Percentiles rank a stretch among this genome's conserved stretches.
phyloP scores from a whole-genome alignment of 108 stramenopile species.

The Bacterosira constricta region DNA sequence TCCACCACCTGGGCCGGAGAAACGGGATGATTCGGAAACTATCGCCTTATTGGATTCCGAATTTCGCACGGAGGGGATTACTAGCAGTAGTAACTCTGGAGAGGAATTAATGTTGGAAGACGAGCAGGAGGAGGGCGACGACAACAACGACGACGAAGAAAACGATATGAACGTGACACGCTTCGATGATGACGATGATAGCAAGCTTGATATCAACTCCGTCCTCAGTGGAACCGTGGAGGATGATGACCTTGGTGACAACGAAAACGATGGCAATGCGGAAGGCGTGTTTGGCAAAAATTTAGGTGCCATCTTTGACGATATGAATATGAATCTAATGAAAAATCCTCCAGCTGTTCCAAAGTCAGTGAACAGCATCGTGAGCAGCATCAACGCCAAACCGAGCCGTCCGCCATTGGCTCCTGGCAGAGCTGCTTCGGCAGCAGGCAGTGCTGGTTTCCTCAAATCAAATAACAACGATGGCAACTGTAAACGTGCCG shows the following conservation, averaged over 20 bases:
- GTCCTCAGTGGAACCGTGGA: slow-evolving; percentile 4
- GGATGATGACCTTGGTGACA: background rate
- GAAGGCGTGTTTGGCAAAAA: slow-evolving; percentile 1
- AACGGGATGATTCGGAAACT: slow-evolving; percentile 3
- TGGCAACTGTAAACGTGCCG: background rate
- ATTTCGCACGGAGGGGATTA: slow-evolving; percentile 1
- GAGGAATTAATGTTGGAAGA: background rate
- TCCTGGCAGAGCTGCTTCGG: slow-evolving; percentile 1
- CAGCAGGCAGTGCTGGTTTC: background rate
- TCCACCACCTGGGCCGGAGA: background rate
- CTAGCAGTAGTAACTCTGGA: background rate
- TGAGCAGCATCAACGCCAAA: background rate
- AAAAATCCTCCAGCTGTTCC: background rate
- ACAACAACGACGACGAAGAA: slow-evolving; percentile 9
- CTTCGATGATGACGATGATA: background rate
- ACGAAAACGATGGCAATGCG: background rate
- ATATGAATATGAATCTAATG: background rate
- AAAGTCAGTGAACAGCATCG: background rate
- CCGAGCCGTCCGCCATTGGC: slow-evolving; percentile 10
- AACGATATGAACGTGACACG: slow-evolving; percentile 3
- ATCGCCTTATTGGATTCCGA: slow-evolving; percentile 2
- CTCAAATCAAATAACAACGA: too few species aligned
- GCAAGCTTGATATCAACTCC: slow-evolving; percentile 14
- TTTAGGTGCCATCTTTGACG: slow-evolving; percentile 5
- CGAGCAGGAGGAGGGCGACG: background rate